Evolutionary conservation across 345 rosid species (phyloP).

Genomic region (Hibiscus mutabilis): DNA sequence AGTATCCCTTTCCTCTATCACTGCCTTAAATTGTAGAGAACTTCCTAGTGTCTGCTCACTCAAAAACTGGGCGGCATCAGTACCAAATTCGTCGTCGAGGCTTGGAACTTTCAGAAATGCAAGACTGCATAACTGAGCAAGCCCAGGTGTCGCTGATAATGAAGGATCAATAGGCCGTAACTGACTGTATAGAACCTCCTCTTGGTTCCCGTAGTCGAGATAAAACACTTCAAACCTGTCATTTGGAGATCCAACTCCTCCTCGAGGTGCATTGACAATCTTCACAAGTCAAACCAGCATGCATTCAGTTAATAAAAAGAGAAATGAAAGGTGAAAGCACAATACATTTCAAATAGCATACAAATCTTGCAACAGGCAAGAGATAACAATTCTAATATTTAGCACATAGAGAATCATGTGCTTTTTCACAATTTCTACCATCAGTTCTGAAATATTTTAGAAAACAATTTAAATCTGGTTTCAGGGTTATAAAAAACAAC

Average conservation of each 20-base stretch:
- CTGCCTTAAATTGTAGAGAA: constrained; percentile 66
- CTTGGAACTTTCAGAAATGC: constrained; percentile 85
- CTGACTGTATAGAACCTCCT: constrained; percentile 61
- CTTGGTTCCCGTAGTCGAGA: constrained; percentile 93
- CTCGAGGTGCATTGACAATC: constrained; percentile 88
- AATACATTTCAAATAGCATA: not conserved
- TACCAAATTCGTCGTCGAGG: constrained; percentile 77
- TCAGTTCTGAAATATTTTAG: not conserved
- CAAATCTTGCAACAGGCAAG: not conserved
- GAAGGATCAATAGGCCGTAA: constrained; percentile 75
- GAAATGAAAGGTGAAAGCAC: not conserved
- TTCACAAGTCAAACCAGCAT: constrained; percentile 15
- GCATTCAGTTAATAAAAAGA: not conserved
- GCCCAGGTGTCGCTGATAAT: constrained; percentile 62
- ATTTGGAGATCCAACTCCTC: constrained; percentile 51
- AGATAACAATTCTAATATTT: not conserved
- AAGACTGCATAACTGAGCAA: constrained; percentile 91
- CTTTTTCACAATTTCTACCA: too few species aligned
- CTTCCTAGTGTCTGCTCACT: constrained; percentile 52
- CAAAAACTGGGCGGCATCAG: constrained; percentile 77
- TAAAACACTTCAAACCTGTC: constrained; percentile 94
- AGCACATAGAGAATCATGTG: not conserved
- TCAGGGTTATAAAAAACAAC: not conserved
- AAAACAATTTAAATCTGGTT: not conserved
- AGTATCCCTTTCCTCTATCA: constrained; percentile 75